Evolutionary conservation across 768 basidiomycete genomes (phyloP).

Genomic region (Lactifluus echinatus): DNA sequence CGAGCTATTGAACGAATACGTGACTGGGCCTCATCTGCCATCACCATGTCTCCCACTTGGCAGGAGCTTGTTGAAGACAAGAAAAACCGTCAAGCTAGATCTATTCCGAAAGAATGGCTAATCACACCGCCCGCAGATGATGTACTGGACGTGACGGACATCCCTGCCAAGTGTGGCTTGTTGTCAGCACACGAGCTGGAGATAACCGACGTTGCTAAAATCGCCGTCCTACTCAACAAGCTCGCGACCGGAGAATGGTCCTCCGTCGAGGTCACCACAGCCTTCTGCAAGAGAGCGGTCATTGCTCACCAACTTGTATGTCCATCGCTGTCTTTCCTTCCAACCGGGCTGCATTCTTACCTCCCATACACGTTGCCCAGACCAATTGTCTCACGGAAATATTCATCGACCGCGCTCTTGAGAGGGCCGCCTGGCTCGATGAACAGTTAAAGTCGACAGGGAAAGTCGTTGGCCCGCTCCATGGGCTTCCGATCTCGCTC

Average conservation of each 20-base stretch:
- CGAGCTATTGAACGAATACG: no score
- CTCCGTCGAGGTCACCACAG: slow-evolving; percentile 40
- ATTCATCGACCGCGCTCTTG: slow-evolving; percentile 37
- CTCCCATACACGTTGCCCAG: slow-evolving; percentile 19
- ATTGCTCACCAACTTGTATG: slow-evolving; percentile 42
- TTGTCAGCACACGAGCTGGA: slow-evolving; percentile 47
- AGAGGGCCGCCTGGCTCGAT: slow-evolving; percentile 36
- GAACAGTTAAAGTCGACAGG: slow-evolving; percentile 32
- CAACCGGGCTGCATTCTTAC: not conserved
- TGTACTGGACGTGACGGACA: slow-evolving; percentile 41
- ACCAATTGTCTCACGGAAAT: slow-evolving; percentile 45
- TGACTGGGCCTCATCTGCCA: no score
- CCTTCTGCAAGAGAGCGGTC: slow-evolving; percentile 41
- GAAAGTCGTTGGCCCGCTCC: slow-evolving; percentile 36
- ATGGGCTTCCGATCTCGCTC: slow-evolving; percentile 39
- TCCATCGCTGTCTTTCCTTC: not conserved
- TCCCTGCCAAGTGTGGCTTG: slow-evolving; percentile 50
- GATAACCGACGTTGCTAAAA: slow-evolving; percentile 50
- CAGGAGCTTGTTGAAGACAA: slow-evolving; percentile 16
- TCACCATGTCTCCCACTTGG: slow-evolving; percentile 12
- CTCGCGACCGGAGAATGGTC: slow-evolving; percentile 50
- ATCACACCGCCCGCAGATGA: slow-evolving; percentile 39
- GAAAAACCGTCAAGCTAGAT: slow-evolving; percentile 35
- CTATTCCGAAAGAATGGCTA: slow-evolving; percentile 61
- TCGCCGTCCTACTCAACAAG: slow-evolving; percentile 38